Evolutionary conservation across 805 yeast species (phyloP).

Genomic region (Candida suzukii): DNA sequence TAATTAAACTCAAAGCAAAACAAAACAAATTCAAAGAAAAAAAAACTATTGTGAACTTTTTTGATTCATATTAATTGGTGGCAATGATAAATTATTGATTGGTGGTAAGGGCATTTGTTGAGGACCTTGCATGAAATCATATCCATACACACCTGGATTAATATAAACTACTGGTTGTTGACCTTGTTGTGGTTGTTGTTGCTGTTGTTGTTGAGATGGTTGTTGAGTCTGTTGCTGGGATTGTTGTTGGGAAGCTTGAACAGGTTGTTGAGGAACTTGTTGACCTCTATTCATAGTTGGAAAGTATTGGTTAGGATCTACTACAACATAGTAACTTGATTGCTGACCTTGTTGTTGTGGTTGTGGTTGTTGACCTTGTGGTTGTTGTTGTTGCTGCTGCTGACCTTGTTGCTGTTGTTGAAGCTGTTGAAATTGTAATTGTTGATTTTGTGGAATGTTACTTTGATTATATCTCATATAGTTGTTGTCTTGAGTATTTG

Average conservation of each 20-base stretch:
- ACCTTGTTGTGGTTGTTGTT: constrained; percentile 10
- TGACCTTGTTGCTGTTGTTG: constrained; percentile 3
- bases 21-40: neutral
- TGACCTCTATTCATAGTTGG: neutral
- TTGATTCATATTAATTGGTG: constrained; percentile 24
- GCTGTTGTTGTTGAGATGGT: constrained; percentile 13
- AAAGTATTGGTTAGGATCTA: neutral
- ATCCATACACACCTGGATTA: neutral
- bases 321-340: neutral
- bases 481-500: neutral
- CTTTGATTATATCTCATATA: neutral
- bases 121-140: constrained; percentile 5
- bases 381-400: constrained; percentile 8
- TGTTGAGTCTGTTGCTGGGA: neutral
- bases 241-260: neutral
- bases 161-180: constrained; percentile 3
- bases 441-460: constrained; percentile 1
- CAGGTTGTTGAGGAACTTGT: neutral
- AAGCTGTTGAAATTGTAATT: constrained; percentile 4
- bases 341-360: constrained; percentile 12
- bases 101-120: constrained; percentile 20
- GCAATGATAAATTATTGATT: constrained; percentile 23
- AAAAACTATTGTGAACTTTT: constrained; percentile 7
- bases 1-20: too few relatives aligned
- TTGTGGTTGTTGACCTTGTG: constrained; percentile 14